A percentile compares a stretch with the other conserved stretches of the same genome.
These are phyloP conservation scores for Fragosphaeria purpurea DNA, from an alignment of 2,329 filamentous ascomycete genomes.

Conservation along the genomic window DNA sequence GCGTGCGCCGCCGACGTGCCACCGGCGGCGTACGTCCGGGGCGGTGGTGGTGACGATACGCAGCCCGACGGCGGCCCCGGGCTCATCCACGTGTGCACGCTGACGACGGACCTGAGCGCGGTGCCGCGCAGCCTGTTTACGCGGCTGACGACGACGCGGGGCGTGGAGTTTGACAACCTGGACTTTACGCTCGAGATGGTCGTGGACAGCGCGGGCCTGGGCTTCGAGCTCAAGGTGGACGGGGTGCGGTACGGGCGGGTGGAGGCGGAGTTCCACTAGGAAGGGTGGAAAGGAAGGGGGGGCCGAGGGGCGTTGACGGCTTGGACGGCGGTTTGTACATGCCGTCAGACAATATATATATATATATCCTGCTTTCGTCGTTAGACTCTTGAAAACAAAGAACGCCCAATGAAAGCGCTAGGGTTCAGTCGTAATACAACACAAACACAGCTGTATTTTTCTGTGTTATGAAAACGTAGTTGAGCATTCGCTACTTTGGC, in stretches of 20 bases:
- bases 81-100: constrained; percentile 64
- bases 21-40: constrained; percentile 46
- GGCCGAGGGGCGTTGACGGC: neutral
- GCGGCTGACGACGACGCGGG: constrained; percentile 64
- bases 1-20: constrained; percentile 62
- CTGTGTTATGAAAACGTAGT: too few species aligned
- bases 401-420: too few species aligned
- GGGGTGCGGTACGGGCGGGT: constrained; percentile 68
- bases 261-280: constrained; percentile 65
- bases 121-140: constrained; percentile 68
- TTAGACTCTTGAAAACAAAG: too few species aligned
- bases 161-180: constrained; percentile 72
- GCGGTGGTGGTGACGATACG: neutral
- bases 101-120: constrained; percentile 69
- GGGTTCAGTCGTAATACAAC: too few species aligned
- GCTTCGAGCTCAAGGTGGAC: constrained; percentile 72
- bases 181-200: constrained; percentile 79
- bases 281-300: neutral
- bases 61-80: neutral
- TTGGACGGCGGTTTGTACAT: neutral
- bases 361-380: neutral
- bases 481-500: too few species aligned
- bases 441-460: too few species aligned
- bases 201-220: constrained; percentile 64
- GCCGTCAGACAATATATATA: neutral